phyloP scores from a whole-genome alignment of 1,139 yeast genomes.

The Blastobotrys capitulatus region DNA sequence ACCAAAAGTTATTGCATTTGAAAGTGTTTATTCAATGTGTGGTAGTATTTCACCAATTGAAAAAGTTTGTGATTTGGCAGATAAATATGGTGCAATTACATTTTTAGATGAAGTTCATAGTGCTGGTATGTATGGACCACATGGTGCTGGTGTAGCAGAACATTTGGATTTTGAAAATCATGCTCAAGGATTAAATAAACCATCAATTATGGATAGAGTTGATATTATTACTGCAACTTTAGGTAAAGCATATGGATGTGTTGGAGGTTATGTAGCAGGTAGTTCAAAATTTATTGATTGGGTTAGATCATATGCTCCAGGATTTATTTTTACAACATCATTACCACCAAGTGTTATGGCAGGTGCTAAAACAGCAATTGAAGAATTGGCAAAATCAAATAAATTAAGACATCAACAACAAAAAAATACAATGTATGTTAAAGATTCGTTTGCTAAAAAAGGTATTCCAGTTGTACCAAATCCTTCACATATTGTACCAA shows the following conservation, averaged over 20 bases:
- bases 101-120: conserved; percentile 98
- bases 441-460: conserved; percentile 55
- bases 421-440: conserved; percentile 77
- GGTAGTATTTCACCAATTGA: conserved; percentile 95
- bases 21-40: conserved; percentile 96
- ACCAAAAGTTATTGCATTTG: conserved; percentile 95
- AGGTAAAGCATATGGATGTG: conserved; percentile 95
- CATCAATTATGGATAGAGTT: conserved; percentile 76
- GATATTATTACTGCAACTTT: conserved; percentile 97
- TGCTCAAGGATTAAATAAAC: conserved; percentile 45
- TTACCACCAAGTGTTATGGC: conserved; percentile 98
- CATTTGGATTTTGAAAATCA: conserved; percentile 85
- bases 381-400: conserved; percentile 75
- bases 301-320: conserved; percentile 95
- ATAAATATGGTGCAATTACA: conserved; percentile 93
- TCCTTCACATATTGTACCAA: conserved; percentile 96
- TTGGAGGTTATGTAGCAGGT: conserved; percentile 97
- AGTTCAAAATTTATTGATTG: conserved; percentile 80
- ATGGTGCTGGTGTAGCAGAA: conserved; percentile 99
- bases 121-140: conserved; percentile 98
- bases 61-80: conserved; percentile 90
- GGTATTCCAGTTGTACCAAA: conserved; percentile 97
- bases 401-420: conserved; percentile 82
- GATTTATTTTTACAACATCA: conserved; percentile 92
- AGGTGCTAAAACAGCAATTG: conserved; percentile 82